Evolutionary conservation across 176 grass and related monocot genomes (phyloP).

Genomic region (Coix lacrymajobi): DNA sequence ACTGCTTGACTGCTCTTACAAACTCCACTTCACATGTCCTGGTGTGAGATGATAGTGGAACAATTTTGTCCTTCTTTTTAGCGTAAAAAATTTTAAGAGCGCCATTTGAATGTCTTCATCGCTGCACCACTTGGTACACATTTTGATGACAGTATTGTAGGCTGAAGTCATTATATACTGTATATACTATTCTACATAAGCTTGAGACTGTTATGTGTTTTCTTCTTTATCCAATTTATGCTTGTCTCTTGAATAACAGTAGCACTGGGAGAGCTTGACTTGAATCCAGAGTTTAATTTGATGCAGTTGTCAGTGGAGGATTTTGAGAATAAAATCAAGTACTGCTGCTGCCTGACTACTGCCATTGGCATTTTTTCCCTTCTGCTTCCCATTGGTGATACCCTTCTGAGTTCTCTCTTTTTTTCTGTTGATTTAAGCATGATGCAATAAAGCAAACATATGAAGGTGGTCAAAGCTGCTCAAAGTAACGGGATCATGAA

Average conservation of each 20-base stretch:
- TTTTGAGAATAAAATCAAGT: constrained; percentile 94
- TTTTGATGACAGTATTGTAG: not conserved
- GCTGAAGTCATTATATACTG: not conserved
- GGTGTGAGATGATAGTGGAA: not conserved
- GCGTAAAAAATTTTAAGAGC: not conserved
- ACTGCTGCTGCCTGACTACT: not conserved
- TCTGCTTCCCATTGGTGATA: not conserved
- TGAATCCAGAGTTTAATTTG: constrained; percentile 81
- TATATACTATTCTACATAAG: not conserved
- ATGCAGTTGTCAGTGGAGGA: constrained; percentile 88
- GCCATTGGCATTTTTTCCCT: not conserved
- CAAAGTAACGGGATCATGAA: too few relatives aligned
- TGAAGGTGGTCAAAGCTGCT: too few relatives aligned
- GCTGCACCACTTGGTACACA: not conserved
- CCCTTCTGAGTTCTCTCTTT: not conserved
- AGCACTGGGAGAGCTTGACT: constrained; percentile 87
- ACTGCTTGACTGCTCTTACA: constrained; percentile 1
- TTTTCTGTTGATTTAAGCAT: too few relatives aligned
- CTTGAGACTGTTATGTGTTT: not conserved
- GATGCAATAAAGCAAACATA: too few relatives aligned
- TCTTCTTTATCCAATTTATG: not conserved
- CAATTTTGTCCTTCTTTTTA: not conserved
- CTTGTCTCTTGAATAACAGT: constrained; percentile 45
- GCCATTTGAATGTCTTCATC: not conserved
- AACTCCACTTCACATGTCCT: not conserved